phyloP scores from a whole-genome alignment of 2,329 filamentous ascomycete genomes.

The Claviceps citrina region DNA sequence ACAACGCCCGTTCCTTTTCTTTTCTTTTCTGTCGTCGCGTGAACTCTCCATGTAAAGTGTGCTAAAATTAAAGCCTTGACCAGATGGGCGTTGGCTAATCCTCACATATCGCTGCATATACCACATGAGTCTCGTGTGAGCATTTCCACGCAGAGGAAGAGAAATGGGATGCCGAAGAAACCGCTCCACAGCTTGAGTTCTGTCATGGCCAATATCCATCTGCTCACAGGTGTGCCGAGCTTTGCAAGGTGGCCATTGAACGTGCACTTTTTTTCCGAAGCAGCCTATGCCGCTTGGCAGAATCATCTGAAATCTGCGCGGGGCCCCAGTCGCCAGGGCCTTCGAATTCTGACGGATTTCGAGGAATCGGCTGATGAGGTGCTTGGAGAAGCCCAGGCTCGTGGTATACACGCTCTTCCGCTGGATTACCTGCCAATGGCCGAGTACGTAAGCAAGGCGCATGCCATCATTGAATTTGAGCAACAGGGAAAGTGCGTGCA shows the following conservation, averaged over 20 bases:
- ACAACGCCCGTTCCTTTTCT: conserved; percentile 17
- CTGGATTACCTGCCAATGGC: conserved; percentile 40
- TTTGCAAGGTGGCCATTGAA: conserved; percentile 73
- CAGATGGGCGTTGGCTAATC: conserved; percentile 86
- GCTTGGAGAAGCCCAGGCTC: conserved; percentile 9
- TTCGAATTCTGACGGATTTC: conserved; percentile 45
- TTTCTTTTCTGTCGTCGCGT: conserved; percentile 7
- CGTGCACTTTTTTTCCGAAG: conserved; percentile 60
- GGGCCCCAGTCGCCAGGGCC: conserved; percentile 28
- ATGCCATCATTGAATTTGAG: conserved; percentile 39
- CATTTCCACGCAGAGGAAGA: conserved; percentile 33
- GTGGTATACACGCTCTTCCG: conserved; percentile 39
- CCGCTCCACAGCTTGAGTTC: conserved; percentile 48
- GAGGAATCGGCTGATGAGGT: conserved; percentile 11
- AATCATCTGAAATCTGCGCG: conserved; percentile 36
- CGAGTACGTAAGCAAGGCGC: conserved; percentile 39
- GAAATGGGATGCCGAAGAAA: conserved; percentile 38
- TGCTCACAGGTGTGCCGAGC: conserved; percentile 62
- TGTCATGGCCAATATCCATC: conserved; percentile 64
- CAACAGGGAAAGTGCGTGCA: conserved; percentile 39
- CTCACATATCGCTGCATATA: conserved; percentile 68
- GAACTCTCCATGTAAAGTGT: neutral
- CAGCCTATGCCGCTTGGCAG: conserved; percentile 56
- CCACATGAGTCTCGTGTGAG: conserved; percentile 45
- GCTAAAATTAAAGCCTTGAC: conserved; percentile 4